These are phyloP conservation scores for Sclerotiophoma versabilis DNA, from an alignment of 2,329 filamentous ascomycete species.

Conservation along the genomic window DNA sequence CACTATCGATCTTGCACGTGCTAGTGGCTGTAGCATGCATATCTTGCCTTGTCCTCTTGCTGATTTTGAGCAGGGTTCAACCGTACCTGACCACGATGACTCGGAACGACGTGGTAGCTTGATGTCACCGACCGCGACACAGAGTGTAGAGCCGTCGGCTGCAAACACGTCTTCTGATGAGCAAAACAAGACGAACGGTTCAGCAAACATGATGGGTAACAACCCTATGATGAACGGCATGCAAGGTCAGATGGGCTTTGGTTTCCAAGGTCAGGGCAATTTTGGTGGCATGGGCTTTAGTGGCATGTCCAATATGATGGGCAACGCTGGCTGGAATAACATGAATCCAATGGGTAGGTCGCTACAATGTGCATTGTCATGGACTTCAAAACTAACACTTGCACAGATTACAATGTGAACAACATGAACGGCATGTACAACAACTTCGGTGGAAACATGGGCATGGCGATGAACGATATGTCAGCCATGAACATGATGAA, in stretches of 20 bases:
- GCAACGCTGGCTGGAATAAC: slow-evolving; percentile 71
- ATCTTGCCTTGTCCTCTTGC: slow-evolving; percentile 18
- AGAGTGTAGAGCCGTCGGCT: slow-evolving; percentile 28
- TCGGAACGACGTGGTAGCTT: slow-evolving; percentile 27
- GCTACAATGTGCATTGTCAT: slow-evolving; percentile 20
- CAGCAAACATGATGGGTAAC: slow-evolving; percentile 30
- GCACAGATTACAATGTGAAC: slow-evolving; percentile 60
- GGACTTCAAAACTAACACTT: slow-evolving; percentile 22
- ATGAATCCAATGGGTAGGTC: slow-evolving; percentile 81
- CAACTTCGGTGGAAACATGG: slow-evolving; percentile 72
- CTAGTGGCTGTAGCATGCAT: slow-evolving; percentile 26
- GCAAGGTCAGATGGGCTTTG: slow-evolving; percentile 48
- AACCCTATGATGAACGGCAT: slow-evolving; percentile 39
- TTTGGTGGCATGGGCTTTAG: slow-evolving; percentile 69
- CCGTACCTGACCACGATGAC: slow-evolving; percentile 17
- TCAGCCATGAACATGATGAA: slow-evolving; percentile 70
- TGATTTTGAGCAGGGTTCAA: slow-evolving; percentile 26
- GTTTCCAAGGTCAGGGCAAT: slow-evolving; percentile 53
- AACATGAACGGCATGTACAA: slow-evolving; percentile 74
- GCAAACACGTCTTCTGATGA: slow-evolving; percentile 26
- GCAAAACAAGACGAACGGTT: slow-evolving; percentile 25
- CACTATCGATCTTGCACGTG: slow-evolving; percentile 29
- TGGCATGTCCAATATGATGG: slow-evolving; percentile 57
- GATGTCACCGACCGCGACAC: slow-evolving; percentile 24
- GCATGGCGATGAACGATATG: slow-evolving; percentile 81